A percentile compares a stretch with the other conserved stretches of the same genome.
These are phyloP conservation scores for Rhizopogon rudus DNA, from an alignment of 768 basidiomycete species.

Conservation along the genomic window DNA sequence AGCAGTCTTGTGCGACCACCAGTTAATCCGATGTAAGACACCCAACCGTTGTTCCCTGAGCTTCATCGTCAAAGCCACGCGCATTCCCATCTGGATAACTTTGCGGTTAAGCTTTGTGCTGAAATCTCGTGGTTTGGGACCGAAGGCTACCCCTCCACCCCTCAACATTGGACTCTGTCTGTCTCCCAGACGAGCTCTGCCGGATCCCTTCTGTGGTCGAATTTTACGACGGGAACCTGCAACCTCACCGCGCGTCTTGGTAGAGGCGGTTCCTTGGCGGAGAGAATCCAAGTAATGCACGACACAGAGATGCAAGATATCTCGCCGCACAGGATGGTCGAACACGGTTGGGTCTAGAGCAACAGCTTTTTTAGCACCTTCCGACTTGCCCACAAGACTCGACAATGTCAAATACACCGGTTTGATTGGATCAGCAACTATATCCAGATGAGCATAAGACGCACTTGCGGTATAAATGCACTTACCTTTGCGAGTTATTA, in stretches of 20 bases:
- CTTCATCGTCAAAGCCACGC: slow-evolving; percentile 82
- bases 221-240: slow-evolving; percentile 87
- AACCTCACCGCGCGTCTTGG: slow-evolving; percentile 90
- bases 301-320: slow-evolving; percentile 91
- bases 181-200: slow-evolving; percentile 87
- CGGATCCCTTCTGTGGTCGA: slow-evolving; percentile 87
- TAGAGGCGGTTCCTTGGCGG: slow-evolving; percentile 88
- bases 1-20: slow-evolving; percentile 72
- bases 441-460: slow-evolving; percentile 4
- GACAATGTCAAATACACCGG: slow-evolving; percentile 64
- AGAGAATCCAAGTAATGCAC: slow-evolving; percentile 83
- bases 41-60: slow-evolving; percentile 70
- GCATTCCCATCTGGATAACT: slow-evolving; percentile 89
- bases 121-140: slow-evolving; percentile 89
- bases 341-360: slow-evolving; percentile 81
- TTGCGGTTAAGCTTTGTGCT: slow-evolving; percentile 90
- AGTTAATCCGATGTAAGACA: slow-evolving; percentile 66
- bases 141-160: slow-evolving; percentile 91
- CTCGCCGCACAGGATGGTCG: slow-evolving; percentile 80
- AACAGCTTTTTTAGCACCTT: slow-evolving; percentile 43
- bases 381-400: slow-evolving; percentile 41
- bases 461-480: slow-evolving; percentile 3
- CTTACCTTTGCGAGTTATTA: slow-evolving; percentile 13
- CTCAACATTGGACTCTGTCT: slow-evolving; percentile 80
- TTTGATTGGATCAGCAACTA: slow-evolving; percentile 34